Evolutionary conservation across 2,329 filamentous ascomycete species (phyloP), one percentile per base, ranked within the genome.

Genomic region (Cercospora beticola): DNA sequence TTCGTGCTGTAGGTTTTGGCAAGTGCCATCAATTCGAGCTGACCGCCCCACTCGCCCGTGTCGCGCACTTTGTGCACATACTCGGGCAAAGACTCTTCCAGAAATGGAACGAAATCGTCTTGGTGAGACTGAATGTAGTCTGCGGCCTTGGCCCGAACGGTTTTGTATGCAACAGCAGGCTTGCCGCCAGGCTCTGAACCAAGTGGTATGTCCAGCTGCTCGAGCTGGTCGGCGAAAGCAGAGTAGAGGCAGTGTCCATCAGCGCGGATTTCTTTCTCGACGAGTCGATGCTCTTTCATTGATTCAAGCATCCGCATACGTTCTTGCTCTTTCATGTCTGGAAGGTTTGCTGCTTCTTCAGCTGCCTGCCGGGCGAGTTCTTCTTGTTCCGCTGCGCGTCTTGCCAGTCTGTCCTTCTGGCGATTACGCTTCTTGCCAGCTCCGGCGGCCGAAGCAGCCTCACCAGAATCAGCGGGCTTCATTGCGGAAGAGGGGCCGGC

Each of bases 221-320:
- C 82, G 64, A 97, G 84, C 80, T 97, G 93, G 78, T 95, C 92
- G 28, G 94, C 94, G 62, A 98, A 86, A 0, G 95, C 93, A 16
- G 93, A 91, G 81, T 98, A 99, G 16, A 99, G 83, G 78, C 95
- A 99, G 81, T 99, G 95, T 0, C 95, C 95, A 80, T 99, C 94
- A 0, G 95, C 93, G 46, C 87, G 87, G 67, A 99, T 93, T 68
- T 92, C 89, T 74, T 91, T 87, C 82, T 97, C 92, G 21, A 83
- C 83, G 16, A 98, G 85, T 0, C 84, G 84, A 67, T 90, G 82
- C 56, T 84, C 82, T 64, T 83, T 81, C 78, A 97, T 90, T 49
- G 87, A 86, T 30, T 83, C 82, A 67, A 87, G 83, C 89, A 99
- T 94, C 58, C 86, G 85, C 62, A 86, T 83, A 73, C 88, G 85